Base-by-base conservation (phyloP, 495 filamentous ascomycete genomes). In the Neurospora pannonica region DNA sequence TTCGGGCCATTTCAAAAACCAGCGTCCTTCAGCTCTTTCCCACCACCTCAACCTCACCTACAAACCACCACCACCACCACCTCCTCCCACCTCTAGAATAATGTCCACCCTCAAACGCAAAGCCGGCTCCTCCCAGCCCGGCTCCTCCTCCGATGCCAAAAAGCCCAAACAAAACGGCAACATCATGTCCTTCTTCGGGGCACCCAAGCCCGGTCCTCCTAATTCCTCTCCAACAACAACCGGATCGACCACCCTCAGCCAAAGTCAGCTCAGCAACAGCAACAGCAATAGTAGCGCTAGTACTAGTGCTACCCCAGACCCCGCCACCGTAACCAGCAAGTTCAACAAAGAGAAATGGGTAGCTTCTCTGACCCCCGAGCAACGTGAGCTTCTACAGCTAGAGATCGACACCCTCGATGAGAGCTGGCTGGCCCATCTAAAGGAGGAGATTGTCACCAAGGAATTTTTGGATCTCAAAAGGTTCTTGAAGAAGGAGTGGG, bases 271-370 rank as follows among this genome's bases (percentile, higher is more conserved):
- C 37, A 13, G 10, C 84, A 5, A 75, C 79, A 40, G 71, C 79
- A 78, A 76, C 79, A 42, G 71, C 79, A 78, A 76, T 62, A 46
- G 79, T 5, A 73, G 74, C 40, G 71, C 74, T 38, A 37, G 76
- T 24, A 48, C 54, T 60, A 40, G 39, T 71, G 38, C 38, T 15
- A 10, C 74, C 60, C 40, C 74, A 13, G 72, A 80, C n/a, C 76
- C 83, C 1, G 79, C 82, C 1, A 77, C 83, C 5, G 34, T 82
- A 37, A 77, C 81, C 3, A 43, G 76, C 62, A 93, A 88, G 70
- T 98, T 97, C 83, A 88, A 97, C 84, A 98, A 97, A 83, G 88
- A 86, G 7, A 92, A 90, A 84, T 99, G 96, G 96, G 86, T 94
- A 1, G 87, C 88, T 15, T 89, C 88, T 48, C 86, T 99, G 73